Conservation (phyloP, 1,284 basidiomycete genomes). For the Singerocomus inundabilis region DNA sequence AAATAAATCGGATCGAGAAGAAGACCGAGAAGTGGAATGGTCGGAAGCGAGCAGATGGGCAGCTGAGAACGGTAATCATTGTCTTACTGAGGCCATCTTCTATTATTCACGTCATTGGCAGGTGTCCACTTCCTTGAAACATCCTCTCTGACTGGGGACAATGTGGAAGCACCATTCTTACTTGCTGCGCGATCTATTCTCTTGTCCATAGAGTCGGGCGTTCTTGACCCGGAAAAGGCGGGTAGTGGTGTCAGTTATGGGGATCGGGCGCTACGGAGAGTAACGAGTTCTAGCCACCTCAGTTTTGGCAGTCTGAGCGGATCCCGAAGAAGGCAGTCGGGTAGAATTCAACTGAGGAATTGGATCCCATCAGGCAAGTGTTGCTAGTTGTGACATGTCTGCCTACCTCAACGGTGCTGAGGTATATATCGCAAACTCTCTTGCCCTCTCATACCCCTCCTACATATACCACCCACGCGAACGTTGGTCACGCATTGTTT, state of each 20-base stretch:
- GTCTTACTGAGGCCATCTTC: not conserved
- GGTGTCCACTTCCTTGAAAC: conserved; percentile 92
- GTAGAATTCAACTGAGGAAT: conserved; percentile 57
- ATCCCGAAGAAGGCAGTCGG: conserved; percentile 52
- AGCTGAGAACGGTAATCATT: conserved; percentile 75
- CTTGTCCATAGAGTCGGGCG: conserved; percentile 90
- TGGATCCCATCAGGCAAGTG: conserved; percentile 58
- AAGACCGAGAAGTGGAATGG: conserved; percentile 93
- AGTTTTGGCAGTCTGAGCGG: conserved; percentile 77
- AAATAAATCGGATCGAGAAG: conserved; percentile 93
- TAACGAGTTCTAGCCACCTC: conserved; percentile 78
- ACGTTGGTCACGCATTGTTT: conserved; percentile 11
- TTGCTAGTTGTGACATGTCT: conserved; percentile 39
- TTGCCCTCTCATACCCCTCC: conserved; percentile 23
- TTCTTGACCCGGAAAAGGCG: conserved; percentile 88
- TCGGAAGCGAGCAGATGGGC: conserved; percentile 94
- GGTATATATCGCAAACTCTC: conserved; percentile 18
- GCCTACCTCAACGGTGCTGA: conserved; percentile 1
- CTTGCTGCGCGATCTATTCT: conserved; percentile 89
- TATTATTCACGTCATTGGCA: conserved; percentile 33
- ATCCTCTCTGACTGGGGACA: conserved; percentile 90
- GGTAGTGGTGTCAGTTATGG: conserved; percentile 96
- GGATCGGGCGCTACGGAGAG: conserved; percentile 84
- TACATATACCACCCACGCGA: conserved; percentile 18
- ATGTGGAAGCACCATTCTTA: conserved; percentile 91